phyloP scores from a whole-genome alignment of 1,139 yeast genomes.

The Geotrichum reessii region DNA sequence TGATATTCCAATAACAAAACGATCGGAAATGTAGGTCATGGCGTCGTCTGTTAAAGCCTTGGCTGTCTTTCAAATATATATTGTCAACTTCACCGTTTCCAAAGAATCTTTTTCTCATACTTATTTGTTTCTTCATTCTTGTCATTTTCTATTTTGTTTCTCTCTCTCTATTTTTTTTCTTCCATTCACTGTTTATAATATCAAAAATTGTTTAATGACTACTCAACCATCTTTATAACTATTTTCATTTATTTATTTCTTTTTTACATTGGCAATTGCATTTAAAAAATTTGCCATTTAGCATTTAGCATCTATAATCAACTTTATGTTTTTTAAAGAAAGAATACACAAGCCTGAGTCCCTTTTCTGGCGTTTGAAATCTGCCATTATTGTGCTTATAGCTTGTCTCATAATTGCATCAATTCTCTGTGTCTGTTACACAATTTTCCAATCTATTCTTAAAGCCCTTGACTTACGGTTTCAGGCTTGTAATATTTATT shows the following conservation, averaged over 20 bases:
- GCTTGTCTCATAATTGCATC: not conserved
- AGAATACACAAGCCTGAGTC: not conserved
- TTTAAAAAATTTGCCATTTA: too few species aligned
- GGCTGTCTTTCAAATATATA: too few species aligned
- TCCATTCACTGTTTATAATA: not conserved
- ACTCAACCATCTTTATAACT: not conserved
- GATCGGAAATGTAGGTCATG: too few species aligned
- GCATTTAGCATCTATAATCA: too few species aligned
- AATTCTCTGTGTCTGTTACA: not conserved
- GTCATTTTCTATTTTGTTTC: not conserved
- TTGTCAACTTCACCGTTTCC: too few species aligned
- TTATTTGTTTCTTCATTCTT: too few species aligned
- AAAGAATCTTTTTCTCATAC: too few species aligned
- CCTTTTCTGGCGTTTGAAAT: slow-evolving; percentile 2
- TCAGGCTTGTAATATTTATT: not conserved
- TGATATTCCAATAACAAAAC: too few species aligned
- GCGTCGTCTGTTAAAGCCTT: too few species aligned
- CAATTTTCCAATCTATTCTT: not conserved
- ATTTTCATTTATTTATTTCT: too few species aligned
- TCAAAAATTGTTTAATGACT: not conserved
- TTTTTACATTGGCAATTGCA: not conserved
- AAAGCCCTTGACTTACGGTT: not conserved
- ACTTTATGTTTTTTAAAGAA: not conserved
- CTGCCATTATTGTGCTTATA: slow-evolving; percentile 5
- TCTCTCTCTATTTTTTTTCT: not conserved